Percentiles rank a stretch among this genome's conserved stretches.
These are phyloP conservation scores for Phytophthora pseudosyringae DNA, from an alignment of 352 stramenopile species.

Conservation along the genomic window DNA sequence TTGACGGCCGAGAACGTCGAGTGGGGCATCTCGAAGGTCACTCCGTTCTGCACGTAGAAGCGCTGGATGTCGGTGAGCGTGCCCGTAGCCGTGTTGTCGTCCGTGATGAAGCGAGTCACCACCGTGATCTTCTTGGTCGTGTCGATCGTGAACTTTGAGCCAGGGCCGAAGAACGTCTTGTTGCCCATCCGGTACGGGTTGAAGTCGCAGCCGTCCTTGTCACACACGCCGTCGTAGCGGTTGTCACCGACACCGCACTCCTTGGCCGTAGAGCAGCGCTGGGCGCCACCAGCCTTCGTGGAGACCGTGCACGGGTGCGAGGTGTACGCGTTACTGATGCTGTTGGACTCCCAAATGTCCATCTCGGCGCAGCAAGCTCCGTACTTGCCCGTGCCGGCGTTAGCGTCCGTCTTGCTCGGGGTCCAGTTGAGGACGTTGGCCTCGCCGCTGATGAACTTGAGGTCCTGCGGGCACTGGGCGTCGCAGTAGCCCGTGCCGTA, in stretches of 20 bases:
- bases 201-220: slow-evolving; percentile 38
- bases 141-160: slow-evolving; percentile 25
- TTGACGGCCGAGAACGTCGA: slow-evolving; percentile 20
- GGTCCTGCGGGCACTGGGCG: slow-evolving; percentile 61
- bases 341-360: slow-evolving; percentile 67
- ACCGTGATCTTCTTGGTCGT: slow-evolving; percentile 34
- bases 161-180: slow-evolving; percentile 35
- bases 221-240: slow-evolving; percentile 29
- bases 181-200: slow-evolving; percentile 42
- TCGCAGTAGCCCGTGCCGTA: slow-evolving; percentile 54
- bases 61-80: slow-evolving; percentile 24
- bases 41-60: slow-evolving; percentile 28
- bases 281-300: slow-evolving; percentile 26
- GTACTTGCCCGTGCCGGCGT: slow-evolving; percentile 50
- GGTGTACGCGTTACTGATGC: slow-evolving; percentile 52
- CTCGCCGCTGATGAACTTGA: slow-evolving; percentile 76
- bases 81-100: slow-evolving; percentile 26
- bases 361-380: slow-evolving; percentile 68
- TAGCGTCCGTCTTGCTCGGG: slow-evolving; percentile 34
- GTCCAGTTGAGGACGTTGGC: slow-evolving; percentile 68
- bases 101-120: slow-evolving; percentile 37
- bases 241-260: too few species aligned
- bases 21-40: slow-evolving; percentile 24
- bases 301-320: slow-evolving; percentile 46
- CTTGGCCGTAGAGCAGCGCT: too few species aligned